These are phyloP conservation scores for Phoma sp. DNA, from an alignment of 2,329 filamentous ascomycete genomes.

Conservation along the genomic window DNA sequence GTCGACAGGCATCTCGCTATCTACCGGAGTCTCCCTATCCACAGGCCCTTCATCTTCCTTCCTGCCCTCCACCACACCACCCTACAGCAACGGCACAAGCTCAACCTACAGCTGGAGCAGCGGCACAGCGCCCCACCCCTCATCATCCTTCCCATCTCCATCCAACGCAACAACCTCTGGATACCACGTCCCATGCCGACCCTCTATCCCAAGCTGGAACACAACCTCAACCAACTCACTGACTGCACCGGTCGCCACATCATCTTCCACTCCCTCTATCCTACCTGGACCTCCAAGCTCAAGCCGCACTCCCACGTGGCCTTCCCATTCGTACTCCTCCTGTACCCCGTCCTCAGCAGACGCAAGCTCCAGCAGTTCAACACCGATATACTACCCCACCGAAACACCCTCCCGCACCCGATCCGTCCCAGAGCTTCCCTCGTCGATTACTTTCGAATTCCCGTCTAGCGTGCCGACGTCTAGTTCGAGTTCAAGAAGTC, in stretches of 20 bases:
- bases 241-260: constrained; percentile 6
- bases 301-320: background rate
- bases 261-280: background rate
- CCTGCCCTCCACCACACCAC: constrained; percentile 8
- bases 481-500: too few species aligned
- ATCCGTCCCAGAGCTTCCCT: background rate
- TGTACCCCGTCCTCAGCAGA: background rate
- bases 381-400: constrained; percentile 4
- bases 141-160: background rate
- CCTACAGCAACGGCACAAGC: constrained; percentile 9
- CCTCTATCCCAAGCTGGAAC: constrained; percentile 2
- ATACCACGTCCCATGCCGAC: constrained; percentile 4
- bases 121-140: background rate
- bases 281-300: background rate
- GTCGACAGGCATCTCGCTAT: background rate
- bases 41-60: constrained; percentile 1
- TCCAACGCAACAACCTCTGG: constrained; percentile 7
- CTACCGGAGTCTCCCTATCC: constrained; percentile 5
- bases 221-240: constrained; percentile 1
- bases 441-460: constrained; percentile 9
- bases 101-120: background rate
- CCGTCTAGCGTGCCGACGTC: too few species aligned
- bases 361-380: background rate
- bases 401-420: too few species aligned
- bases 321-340: too few species aligned